These are phyloP conservation scores for Primulina tabacum DNA, from an alignment of 257 asterid species.

Conservation along the genomic window DNA sequence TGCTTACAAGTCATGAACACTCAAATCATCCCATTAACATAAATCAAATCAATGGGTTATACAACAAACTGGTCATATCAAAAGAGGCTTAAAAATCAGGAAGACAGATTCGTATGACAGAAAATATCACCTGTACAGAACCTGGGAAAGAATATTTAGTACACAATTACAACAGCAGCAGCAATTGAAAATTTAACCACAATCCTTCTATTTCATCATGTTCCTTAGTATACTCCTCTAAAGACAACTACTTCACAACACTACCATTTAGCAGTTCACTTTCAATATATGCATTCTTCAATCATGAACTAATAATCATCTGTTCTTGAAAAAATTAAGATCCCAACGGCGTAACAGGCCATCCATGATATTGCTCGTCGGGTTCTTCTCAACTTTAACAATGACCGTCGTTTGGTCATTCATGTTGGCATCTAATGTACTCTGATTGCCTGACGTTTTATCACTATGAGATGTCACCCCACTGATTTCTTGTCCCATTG, in stretches of 20 bases:
- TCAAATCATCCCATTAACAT: not conserved
- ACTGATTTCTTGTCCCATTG: slow-evolving; percentile 31
- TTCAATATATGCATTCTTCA: slow-evolving; percentile 16
- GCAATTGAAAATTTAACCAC: not conserved
- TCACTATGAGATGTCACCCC: slow-evolving; percentile 23
- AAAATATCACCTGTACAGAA: slow-evolving; percentile 34
- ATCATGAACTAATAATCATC: slow-evolving; percentile 32
- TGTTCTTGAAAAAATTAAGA: slow-evolving; percentile 64
- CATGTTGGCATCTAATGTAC: slow-evolving; percentile 38
- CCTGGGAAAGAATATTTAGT: slow-evolving; percentile 29
- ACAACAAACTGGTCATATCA: not conserved
- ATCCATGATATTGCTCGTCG: slow-evolving; percentile 57
- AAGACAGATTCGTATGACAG: slow-evolving; percentile 11
- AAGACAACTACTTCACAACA: slow-evolving; percentile 24
- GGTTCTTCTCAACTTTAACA: slow-evolving; percentile 65
- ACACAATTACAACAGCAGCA: slow-evolving; percentile 25
- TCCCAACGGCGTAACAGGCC: slow-evolving; percentile 91
- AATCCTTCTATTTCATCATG: slow-evolving; percentile 13
- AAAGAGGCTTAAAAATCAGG: not conserved
- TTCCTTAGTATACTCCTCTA: slow-evolving; percentile 23
- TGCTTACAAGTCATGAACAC: not conserved
- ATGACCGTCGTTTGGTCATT: slow-evolving; percentile 62
- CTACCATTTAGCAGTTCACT: slow-evolving; percentile 12
- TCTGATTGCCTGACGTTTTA: slow-evolving; percentile 28
- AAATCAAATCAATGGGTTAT: not conserved